Base-by-base conservation (phyloP, 1,284 basidiomycete genomes). In the Ustanciosporium gigantosporum region DNA sequence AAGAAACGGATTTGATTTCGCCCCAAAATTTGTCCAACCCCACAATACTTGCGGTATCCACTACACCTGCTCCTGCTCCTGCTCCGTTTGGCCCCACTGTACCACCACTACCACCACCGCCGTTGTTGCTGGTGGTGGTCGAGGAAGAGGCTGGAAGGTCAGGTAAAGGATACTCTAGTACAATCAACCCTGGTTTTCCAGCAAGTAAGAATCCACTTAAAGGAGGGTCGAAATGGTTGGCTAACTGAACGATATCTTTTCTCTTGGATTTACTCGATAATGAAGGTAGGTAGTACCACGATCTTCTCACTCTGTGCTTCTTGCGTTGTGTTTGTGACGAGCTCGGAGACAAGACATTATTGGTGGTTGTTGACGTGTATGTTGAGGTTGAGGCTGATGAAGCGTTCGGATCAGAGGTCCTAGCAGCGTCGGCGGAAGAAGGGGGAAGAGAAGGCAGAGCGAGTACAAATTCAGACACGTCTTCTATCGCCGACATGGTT, bases 201-300 rank as follows among this genome's bases (percentile, higher is more conserved):
- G 70, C 68, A 3, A 70, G 45, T 6, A 73, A 52, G 31, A 73
- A 72, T 14, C 70, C 70, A 1, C 59, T 60, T 14, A 73, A 49
- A 3, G 46, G 52, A 0, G 53, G 59, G 7, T 21, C 20, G 35
- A 38, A 40, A 19, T 44, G 37, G 22, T 19, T 15, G 24, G 70
- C 68, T 25, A 62, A 57, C 0, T 35, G 8, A 31, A 53, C 50
- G n/a, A 72, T 61, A 41, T 72, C 70, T 22, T 25, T 23, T 2
- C 70, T 46, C 37, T 72, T 72, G 16, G 52, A 52, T 4, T 29
- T 27, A 9, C 65, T 57, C 4, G 49, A 56, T 21, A 72, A 47
- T 5, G 64, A 68, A 14, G 68, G 67, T 14, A 72, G 58, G 47
- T 66, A 66, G 40, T 55, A 59, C 70, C 70, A 72, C 9, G 53